Percentiles rank a stretch among this genome's conserved stretches.
phyloP scores from a whole-genome alignment of 306 rosid species.

The Sicyos baderoa region DNA sequence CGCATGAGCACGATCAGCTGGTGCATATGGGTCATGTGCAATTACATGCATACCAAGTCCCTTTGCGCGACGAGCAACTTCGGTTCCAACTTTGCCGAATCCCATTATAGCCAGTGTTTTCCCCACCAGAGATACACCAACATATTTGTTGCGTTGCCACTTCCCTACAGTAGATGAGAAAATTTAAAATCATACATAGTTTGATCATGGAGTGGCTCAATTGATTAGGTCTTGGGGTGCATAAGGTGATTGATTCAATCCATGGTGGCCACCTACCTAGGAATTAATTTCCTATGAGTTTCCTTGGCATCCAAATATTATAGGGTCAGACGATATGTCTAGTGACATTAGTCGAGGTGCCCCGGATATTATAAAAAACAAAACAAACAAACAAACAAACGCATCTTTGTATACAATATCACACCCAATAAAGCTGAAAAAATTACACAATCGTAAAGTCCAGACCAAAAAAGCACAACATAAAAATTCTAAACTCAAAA shows the following conservation, averaged over 20 bases:
- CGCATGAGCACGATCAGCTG: constrained; percentile 95
- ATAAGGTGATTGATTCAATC: too few species aligned
- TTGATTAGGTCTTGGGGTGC: too few species aligned
- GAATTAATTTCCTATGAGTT: too few species aligned
- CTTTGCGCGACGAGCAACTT: constrained; percentile 95
- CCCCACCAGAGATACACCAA: constrained; percentile 93
- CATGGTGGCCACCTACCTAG: too few species aligned
- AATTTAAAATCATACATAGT: constrained; percentile 7
- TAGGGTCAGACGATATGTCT: too few species aligned
- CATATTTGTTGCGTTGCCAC: constrained; percentile 87
- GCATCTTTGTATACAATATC: background rate
- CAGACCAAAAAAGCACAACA: background rate
- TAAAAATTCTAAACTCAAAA: background rate
- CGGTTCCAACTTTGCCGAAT: constrained; percentile 97
- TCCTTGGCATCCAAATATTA: too few species aligned
- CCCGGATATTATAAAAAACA: too few species aligned
- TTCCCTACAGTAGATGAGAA: constrained; percentile 46
- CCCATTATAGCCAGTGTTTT: constrained; percentile 93
- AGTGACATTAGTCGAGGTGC: too few species aligned
- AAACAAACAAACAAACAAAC: too few species aligned
- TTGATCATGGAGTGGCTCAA: too few species aligned
- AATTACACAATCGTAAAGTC: background rate
- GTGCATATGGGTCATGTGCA: constrained; percentile 92
- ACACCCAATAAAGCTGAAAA: background rate
- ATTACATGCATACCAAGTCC: constrained; percentile 98